A percentile compares a stretch with the other conserved stretches of the same genome.
Evolutionary conservation across 2,329 filamentous ascomycete genomes (phyloP).

Genomic region (Aschersonia sp.): DNA sequence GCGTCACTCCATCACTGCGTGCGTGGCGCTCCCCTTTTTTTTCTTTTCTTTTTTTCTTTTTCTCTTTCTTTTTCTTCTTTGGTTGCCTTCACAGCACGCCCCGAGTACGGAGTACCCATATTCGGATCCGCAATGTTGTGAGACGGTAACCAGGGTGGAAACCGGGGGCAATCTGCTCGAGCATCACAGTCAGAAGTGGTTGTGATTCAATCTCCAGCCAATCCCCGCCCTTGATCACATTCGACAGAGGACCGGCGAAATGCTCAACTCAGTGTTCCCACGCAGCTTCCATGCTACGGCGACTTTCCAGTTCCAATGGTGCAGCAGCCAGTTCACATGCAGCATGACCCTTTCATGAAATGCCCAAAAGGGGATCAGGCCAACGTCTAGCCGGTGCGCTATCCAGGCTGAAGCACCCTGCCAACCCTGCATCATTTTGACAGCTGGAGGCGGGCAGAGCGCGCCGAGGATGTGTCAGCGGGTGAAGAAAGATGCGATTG

Average conservation of each 20-base stretch:
- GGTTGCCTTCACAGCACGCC: too few species aligned
- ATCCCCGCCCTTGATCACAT: not conserved
- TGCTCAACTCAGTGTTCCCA: too few species aligned
- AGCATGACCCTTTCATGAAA: not conserved
- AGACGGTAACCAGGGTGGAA: not conserved
- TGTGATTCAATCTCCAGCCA: not conserved
- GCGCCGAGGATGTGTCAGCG: constrained; percentile 11
- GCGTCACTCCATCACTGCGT: too few species aligned
- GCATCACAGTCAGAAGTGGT: not conserved
- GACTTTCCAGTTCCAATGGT: too few species aligned
- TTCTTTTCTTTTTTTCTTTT: too few species aligned
- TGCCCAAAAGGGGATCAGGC: not conserved
- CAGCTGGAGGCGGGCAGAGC: constrained; percentile 3
- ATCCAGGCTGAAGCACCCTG: constrained; percentile 2
- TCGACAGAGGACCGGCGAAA: too few species aligned
- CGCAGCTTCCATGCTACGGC: too few species aligned
- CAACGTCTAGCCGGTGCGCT: not conserved
- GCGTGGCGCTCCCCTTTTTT: too few species aligned
- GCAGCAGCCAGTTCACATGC: not conserved
- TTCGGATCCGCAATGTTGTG: not conserved
- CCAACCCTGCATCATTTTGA: constrained; percentile 6
- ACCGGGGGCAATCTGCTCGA: not conserved
- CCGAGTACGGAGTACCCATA: not conserved
- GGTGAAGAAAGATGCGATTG: constrained; percentile 16
- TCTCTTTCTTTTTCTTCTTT: too few species aligned